phyloP scores from a whole-genome alignment of 768 basidiomycete genomes.

The Boletus tylopilopsis region DNA sequence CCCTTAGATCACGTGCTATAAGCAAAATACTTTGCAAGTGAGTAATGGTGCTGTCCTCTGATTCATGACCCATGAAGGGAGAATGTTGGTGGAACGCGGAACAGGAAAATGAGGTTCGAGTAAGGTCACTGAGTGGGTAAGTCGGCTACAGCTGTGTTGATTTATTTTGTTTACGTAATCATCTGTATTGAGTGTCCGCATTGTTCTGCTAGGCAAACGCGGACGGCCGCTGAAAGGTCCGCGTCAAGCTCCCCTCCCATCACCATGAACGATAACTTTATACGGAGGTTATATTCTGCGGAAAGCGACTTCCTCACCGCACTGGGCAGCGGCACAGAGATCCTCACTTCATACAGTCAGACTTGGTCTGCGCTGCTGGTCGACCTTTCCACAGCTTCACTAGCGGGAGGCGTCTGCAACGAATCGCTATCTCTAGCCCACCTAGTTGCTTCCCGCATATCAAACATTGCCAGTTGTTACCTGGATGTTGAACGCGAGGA shows the following conservation, averaged over 20 bases:
- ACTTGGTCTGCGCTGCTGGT: neutral
- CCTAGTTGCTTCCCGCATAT: conserved; percentile 1
- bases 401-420: neutral
- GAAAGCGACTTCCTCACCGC: conserved; percentile 2
- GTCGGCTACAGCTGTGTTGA: too few species aligned
- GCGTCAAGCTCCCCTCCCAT: neutral
- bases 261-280: conserved; percentile 5
- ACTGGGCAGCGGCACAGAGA: neutral
- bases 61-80: too few species aligned
- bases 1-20: neutral
- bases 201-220: neutral
- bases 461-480: conserved; percentile 1
- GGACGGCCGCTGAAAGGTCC: neutral
- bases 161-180: neutral
- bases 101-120: too few species aligned
- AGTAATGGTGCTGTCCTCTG: too few species aligned
- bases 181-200: conserved; percentile 12
- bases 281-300: neutral
- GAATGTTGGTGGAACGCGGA: too few species aligned
- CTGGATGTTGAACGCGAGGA: conserved; percentile 1
- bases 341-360: neutral
- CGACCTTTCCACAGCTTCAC: neutral
- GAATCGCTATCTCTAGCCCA: conserved; percentile 1
- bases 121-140: too few species aligned
- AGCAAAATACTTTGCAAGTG: too few species aligned